These are phyloP conservation scores for Elaeagnus macrophylla DNA, from an alignment of 306 rosid species.

Conservation along the genomic window DNA sequence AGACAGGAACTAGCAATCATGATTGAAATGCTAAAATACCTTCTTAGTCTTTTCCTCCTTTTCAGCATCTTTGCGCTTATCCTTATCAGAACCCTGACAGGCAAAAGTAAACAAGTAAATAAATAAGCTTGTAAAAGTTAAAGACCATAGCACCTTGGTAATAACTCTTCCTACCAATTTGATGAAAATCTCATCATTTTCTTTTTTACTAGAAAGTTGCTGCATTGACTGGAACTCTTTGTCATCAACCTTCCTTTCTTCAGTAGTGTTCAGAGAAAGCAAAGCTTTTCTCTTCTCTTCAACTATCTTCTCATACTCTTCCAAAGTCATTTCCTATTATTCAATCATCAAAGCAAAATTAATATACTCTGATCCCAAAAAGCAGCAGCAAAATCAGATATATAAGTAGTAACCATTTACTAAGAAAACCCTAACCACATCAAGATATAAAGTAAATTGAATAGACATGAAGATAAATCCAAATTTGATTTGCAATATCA, in stretches of 20 bases:
- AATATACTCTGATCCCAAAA: background rate
- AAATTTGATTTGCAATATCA: too few relatives aligned
- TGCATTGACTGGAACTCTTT: slow-evolving; percentile 76
- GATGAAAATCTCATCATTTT: slow-evolving; percentile 60
- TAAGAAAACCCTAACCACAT: too few relatives aligned
- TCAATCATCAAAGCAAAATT: background rate
- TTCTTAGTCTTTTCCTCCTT: slow-evolving; percentile 90
- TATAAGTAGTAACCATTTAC: too few relatives aligned
- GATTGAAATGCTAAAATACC: slow-evolving; percentile 23
- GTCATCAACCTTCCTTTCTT: slow-evolving; percentile 71
- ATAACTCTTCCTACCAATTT: slow-evolving; percentile 44
- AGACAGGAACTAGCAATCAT: background rate
- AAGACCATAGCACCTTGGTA: background rate
- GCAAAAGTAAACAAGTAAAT: background rate
- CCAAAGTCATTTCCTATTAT: slow-evolving; percentile 85
- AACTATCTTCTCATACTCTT: slow-evolving; percentile 73
- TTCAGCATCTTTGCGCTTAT: slow-evolving; percentile 75
- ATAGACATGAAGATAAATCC: too few relatives aligned
- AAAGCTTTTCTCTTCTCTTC: slow-evolving; percentile 88
- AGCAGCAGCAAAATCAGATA: too few relatives aligned
- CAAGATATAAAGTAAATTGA: too few relatives aligned
- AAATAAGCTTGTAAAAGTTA: background rate
- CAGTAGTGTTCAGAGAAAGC: slow-evolving; percentile 44
- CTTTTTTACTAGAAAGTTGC: slow-evolving; percentile 71
- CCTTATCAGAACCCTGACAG: slow-evolving; percentile 79